A percentile compares a stretch with the other conserved stretches of the same genome.
Conservation (phyloP, 768 basidiomycete species). For the Podaxis mareebaensis region DNA sequence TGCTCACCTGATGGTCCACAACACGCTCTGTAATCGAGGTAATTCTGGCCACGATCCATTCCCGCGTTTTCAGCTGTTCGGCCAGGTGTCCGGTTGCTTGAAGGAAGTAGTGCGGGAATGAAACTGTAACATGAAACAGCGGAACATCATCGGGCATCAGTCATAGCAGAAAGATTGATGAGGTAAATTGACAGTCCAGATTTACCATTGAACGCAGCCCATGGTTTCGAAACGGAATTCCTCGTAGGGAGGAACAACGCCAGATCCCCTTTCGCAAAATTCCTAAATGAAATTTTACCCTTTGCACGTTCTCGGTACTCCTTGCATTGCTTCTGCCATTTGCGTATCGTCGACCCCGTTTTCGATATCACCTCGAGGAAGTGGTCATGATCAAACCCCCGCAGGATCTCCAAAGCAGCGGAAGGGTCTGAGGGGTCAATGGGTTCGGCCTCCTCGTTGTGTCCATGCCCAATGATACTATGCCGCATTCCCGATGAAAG, state of each 20-base stretch:
- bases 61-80: constrained; percentile 86
- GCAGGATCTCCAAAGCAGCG: constrained; percentile 67
- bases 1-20: constrained; percentile 72
- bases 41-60: constrained; percentile 95
- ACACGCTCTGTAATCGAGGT: constrained; percentile 85
- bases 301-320: constrained; percentile 94
- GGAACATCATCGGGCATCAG: constrained; percentile 35
- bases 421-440: constrained; percentile 77
- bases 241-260: constrained; percentile 95
- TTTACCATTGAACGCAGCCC: constrained; percentile 98
- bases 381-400: constrained; percentile 79
- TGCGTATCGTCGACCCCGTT: constrained; percentile 83
- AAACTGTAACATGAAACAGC: constrained; percentile 56
- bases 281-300: constrained; percentile 95
- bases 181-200: background rate
- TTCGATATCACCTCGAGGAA: constrained; percentile 84
- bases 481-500: constrained; percentile 55
- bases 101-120: constrained; percentile 97
- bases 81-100: constrained; percentile 83
- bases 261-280: constrained; percentile 93
- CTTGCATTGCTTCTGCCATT: constrained; percentile 98
- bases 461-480: constrained; percentile 22
- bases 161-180: constrained; percentile 4
- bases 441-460: constrained; percentile 52
- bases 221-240: constrained; percentile 90